phyloP scores from a whole-genome alignment of 23 red algal genomes.

The Gracilaria domingensis region DNA sequence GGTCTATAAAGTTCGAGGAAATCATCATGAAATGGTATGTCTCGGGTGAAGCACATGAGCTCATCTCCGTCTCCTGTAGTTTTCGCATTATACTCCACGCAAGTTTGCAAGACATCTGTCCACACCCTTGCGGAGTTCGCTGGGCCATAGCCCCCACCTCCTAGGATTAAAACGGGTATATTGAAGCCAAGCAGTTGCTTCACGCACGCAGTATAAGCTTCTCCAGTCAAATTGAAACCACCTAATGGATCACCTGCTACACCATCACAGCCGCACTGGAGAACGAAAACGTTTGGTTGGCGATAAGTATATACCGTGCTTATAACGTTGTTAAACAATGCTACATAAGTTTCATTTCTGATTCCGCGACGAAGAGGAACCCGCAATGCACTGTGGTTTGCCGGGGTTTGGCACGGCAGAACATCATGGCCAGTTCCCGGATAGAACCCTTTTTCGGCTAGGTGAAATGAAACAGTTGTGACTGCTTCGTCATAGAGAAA shows the following conservation, averaged over 20 bases:
- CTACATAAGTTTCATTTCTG: slow-evolving; percentile 10
- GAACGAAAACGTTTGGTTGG: slow-evolving; percentile 33
- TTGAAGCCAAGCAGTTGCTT: slow-evolving; percentile 11
- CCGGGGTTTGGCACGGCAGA: neutral
- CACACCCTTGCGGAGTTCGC: slow-evolving; percentile 43
- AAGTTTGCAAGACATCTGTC: slow-evolving; percentile 55
- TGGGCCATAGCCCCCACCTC: slow-evolving; percentile 27
- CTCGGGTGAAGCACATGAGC: neutral
- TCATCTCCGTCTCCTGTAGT: neutral
- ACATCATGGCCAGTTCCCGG: slow-evolving; percentile 30
- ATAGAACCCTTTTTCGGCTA: slow-evolving; percentile 44
- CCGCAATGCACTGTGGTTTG: slow-evolving; percentile 18
- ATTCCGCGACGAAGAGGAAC: slow-evolving; percentile 58
- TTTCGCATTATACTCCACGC: neutral
- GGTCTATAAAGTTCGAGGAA: slow-evolving; percentile 54
- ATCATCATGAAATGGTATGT: slow-evolving; percentile 37
- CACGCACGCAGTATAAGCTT: slow-evolving; percentile 29
- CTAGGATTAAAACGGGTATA: slow-evolving; percentile 42
- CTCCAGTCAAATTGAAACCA: slow-evolving; percentile 50
- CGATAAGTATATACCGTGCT: neutral
- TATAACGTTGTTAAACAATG: neutral
- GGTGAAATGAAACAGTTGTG: slow-evolving; percentile 45
- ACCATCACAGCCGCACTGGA: slow-evolving; percentile 49
- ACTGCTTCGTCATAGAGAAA: slow-evolving; percentile 37
- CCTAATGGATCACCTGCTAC: slow-evolving; percentile 48